These are phyloP conservation scores for Metarhizium guizhouense DNA, from an alignment of 2,329 filamentous ascomycete genomes.

Conservation along the genomic window DNA sequence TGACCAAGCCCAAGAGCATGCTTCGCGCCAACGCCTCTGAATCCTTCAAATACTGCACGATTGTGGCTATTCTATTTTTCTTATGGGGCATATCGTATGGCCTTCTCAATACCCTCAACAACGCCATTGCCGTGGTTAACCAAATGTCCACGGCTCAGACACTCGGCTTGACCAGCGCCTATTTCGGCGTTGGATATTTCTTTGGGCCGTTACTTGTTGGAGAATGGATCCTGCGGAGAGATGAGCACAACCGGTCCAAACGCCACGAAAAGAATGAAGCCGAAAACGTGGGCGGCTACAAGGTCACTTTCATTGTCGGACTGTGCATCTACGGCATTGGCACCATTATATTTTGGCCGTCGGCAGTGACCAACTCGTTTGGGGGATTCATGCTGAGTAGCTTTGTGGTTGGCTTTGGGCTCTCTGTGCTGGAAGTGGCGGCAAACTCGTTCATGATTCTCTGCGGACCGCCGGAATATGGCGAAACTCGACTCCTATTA, in stretches of 20 bases:
- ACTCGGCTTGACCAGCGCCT: conserved; percentile 59
- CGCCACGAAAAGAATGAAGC: conserved; percentile 26
- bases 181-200: conserved; percentile 63
- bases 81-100: conserved; percentile 90
- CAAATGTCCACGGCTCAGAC: conserved; percentile 53
- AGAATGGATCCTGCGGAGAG: conserved; percentile 60
- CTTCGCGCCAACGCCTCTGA: conserved; percentile 54
- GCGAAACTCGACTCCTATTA: conserved; percentile 65
- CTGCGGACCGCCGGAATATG: conserved; percentile 64
- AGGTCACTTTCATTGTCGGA: conserved; percentile 70
- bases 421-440: conserved; percentile 70
- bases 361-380: conserved; percentile 64
- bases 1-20: conserved; percentile 61
- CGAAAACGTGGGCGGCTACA: conserved; percentile 56
- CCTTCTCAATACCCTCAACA: conserved; percentile 72
- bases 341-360: conserved; percentile 83
- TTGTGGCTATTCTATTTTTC: conserved; percentile 76
- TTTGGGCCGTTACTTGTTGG: conserved; percentile 62
- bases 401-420: conserved; percentile 68
- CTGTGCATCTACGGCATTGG: conserved; percentile 66
- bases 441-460: conserved; percentile 67
- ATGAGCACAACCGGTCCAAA: conserved; percentile 46
- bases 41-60: conserved; percentile 60
- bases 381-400: conserved; percentile 67
- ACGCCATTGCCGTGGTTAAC: conserved; percentile 54